phyloP scores from a whole-genome alignment of 2,329 filamentous ascomycete genomes.

The Neofusicoccum ribis region DNA sequence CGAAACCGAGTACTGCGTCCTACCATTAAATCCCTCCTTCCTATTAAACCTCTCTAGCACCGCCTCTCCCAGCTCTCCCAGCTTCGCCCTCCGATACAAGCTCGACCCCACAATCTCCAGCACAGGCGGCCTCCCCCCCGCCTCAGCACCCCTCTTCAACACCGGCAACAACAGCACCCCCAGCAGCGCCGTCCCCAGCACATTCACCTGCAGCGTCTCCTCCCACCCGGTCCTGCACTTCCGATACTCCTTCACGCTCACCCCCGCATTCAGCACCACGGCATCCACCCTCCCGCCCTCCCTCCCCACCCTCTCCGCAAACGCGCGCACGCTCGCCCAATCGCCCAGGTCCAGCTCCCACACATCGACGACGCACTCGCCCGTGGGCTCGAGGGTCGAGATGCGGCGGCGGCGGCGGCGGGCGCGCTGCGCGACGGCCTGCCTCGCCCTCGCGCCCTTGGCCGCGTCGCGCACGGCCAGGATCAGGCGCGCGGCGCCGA shows the following conservation, averaged over 20 bases:
- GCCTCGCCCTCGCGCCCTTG: conserved; percentile 43
- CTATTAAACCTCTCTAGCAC: neutral
- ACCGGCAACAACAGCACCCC: conserved; percentile 32
- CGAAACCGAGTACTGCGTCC: conserved; percentile 1
- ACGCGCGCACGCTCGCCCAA: conserved; percentile 40
- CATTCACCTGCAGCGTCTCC: conserved; percentile 41
- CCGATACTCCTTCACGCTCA: conserved; percentile 27
- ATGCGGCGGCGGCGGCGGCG: neutral
- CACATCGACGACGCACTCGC: conserved; percentile 42
- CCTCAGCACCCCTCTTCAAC: conserved; percentile 21
- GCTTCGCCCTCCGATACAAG: conserved; percentile 14
- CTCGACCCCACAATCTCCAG: conserved; percentile 22
- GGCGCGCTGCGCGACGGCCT: neutral
- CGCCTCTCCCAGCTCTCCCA: neutral
- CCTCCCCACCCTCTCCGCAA: conserved; percentile 31
- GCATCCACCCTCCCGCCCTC: conserved; percentile 35
- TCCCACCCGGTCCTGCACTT: conserved; percentile 29
- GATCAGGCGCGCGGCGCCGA: conserved; percentile 46
- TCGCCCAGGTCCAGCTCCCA: conserved; percentile 48
- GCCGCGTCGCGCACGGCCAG: conserved; percentile 48
- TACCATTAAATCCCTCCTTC: neutral
- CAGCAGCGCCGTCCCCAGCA: conserved; percentile 41
- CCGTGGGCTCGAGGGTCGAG: neutral
- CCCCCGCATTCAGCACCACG: conserved; percentile 42
- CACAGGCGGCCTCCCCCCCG: neutral